Evolutionary conservation across 1,284 basidiomycete species (phyloP).

Genomic region (Earliella scabrosa): DNA sequence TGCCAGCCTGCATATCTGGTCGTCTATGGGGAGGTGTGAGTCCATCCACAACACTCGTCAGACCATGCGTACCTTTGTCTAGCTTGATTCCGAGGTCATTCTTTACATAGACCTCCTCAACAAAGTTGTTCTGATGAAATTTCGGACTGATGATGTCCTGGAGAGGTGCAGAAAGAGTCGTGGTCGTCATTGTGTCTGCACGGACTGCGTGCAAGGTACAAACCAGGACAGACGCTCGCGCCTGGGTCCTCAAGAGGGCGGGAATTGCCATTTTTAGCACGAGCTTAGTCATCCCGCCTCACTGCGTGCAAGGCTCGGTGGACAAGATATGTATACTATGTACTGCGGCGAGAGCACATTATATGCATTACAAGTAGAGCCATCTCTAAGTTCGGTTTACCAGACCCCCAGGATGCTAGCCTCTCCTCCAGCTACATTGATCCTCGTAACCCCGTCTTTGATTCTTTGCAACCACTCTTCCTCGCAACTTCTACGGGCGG

Average conservation of each 20-base stretch:
- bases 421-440: constrained; percentile 40
- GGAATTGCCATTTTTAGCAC: constrained; percentile 16
- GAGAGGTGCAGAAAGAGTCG: constrained; percentile 55
- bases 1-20: constrained; percentile 88
- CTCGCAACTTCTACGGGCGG: constrained; percentile 9
- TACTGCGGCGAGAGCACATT: too few species aligned
- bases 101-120: constrained; percentile 86
- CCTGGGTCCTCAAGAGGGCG: constrained; percentile 9
- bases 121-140: constrained; percentile 92
- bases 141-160: constrained; percentile 85
- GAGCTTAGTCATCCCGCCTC: not conserved
- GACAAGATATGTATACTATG: too few species aligned
- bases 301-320: not conserved
- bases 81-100: constrained; percentile 86
- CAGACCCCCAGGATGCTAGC: constrained; percentile 35
- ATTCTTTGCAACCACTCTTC: constrained; percentile 37
- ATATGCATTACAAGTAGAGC: not conserved
- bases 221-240: not conserved
- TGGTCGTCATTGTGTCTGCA: constrained; percentile 21
- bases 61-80: constrained; percentile 76
- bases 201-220: constrained; percentile 26
- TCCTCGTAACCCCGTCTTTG: constrained; percentile 38
- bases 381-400: constrained; percentile 17
- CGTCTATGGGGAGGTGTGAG: constrained; percentile 55
- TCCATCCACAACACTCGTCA: not conserved